phyloP scores from a whole-genome alignment of 2,329 filamentous ascomycete genomes.

The Ophiostoma quercus region DNA sequence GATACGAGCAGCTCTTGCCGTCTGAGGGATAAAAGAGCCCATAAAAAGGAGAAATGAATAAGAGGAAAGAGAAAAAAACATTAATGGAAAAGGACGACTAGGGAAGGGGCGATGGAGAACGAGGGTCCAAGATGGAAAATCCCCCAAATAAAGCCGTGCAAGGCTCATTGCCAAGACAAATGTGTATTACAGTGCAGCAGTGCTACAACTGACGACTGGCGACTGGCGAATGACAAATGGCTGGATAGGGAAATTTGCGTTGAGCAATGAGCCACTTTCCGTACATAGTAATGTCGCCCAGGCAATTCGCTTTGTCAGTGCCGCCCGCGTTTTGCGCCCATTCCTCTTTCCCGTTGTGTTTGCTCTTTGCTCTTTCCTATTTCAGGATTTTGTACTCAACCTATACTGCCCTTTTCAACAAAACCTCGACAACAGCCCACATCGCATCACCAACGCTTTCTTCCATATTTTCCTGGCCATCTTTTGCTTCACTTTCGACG shows the following conservation, averaged over 20 bases:
- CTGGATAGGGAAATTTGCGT: constrained; percentile 15
- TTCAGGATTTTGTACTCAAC: not conserved
- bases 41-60: constrained; percentile 6
- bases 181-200: constrained; percentile 5
- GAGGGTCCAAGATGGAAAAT: constrained; percentile 8
- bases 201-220: constrained; percentile 10
- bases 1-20: not conserved
- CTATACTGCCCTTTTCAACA: not conserved
- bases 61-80: constrained; percentile 11
- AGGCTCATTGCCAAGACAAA: constrained; percentile 5
- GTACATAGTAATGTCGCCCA: constrained; percentile 17
- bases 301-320: constrained; percentile 15
- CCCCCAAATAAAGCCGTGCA: constrained; percentile 11
- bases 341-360: constrained; percentile 9
- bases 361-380: not conserved
- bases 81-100: constrained; percentile 8
- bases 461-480: not conserved
- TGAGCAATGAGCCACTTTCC: constrained; percentile 22
- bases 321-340: not conserved
- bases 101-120: constrained; percentile 2
- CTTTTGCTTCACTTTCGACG: not conserved
- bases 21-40: not conserved
- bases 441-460: not conserved
- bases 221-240: constrained; percentile 9
- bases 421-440: not conserved